Percentiles rank a stretch among this genome's conserved stretches.
Evolutionary conservation across 73 alveolate species (phyloP).

Genomic region (Blepharisma japonicum): DNA sequence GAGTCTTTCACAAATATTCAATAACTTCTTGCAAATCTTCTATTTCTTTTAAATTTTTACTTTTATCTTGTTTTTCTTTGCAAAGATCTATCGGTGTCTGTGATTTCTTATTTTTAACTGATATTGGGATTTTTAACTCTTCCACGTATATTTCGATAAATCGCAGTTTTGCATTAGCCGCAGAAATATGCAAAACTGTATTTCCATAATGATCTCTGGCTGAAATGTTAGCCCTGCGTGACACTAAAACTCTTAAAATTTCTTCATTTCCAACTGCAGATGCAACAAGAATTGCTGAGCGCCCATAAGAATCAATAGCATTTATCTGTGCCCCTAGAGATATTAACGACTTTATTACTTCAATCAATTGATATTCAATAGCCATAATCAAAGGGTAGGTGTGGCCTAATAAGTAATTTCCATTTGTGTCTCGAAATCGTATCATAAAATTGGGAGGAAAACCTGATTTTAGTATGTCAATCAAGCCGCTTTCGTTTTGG

Average conservation of each 20-base stretch:
- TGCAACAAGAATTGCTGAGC: not conserved
- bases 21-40: not conserved
- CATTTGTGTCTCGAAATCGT: constrained; percentile 2
- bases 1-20: not conserved
- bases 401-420: not conserved
- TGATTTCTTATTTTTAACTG: not conserved
- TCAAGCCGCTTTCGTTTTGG: constrained; percentile 1
- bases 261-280: constrained; percentile 4
- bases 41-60: constrained; percentile 2
- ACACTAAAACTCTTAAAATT: not conserved
- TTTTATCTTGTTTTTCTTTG: not conserved
- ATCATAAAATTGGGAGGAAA: not conserved
- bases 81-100: constrained; percentile 7
- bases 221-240: not conserved
- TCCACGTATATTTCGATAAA: not conserved
- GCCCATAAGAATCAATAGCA: constrained; percentile 15
- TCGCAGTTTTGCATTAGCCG: not conserved
- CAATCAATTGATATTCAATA: not conserved
- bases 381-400: constrained; percentile 26
- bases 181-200: constrained; percentile 22
- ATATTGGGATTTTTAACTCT: not conserved
- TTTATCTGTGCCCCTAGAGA: not conserved
- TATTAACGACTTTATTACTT: not conserved
- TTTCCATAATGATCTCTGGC: constrained; percentile 20
- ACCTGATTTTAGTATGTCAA: not conserved